Evolutionary conservation across 306 rosid genomes (phyloP).

Genomic region (Styphnolobium japonicum): DNA sequence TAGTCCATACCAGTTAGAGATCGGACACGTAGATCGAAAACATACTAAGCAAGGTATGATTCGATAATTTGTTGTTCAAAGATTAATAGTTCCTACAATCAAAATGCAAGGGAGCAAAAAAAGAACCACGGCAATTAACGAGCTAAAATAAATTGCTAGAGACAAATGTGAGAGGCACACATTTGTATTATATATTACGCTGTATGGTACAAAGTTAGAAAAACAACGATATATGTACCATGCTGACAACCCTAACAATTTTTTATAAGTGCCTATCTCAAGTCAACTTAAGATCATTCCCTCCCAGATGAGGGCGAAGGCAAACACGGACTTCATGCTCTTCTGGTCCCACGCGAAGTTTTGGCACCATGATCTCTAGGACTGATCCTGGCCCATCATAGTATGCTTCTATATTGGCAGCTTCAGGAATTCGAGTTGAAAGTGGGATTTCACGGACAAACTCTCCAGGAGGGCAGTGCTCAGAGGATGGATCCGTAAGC

Average conservation of each 20-base stretch:
- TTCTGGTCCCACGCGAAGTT: slow-evolving; percentile 42
- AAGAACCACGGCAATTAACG: neutral
- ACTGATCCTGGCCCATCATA: too few species aligned
- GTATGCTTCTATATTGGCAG: slow-evolving; percentile 49
- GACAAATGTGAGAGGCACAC: neutral
- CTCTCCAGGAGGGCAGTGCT: slow-evolving; percentile 55
- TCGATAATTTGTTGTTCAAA: neutral
- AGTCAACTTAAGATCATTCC: slow-evolving; percentile 42
- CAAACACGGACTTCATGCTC: slow-evolving; percentile 54
- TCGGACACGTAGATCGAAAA: neutral
- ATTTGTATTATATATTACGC: neutral
- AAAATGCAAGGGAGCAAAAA: neutral
- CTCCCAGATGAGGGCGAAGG: slow-evolving; percentile 45
- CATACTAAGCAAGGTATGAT: neutral
- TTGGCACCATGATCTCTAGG: slow-evolving; percentile 50
- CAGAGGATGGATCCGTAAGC: too few species aligned
- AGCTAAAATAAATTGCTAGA: neutral
- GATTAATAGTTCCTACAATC: neutral
- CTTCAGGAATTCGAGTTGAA: slow-evolving; percentile 49
- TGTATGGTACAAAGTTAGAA: neutral
- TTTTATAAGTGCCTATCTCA: slow-evolving; percentile 15
- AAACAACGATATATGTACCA: neutral
- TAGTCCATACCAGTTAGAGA: neutral
- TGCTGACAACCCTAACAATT: neutral
- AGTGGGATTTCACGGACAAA: slow-evolving; percentile 45